Percentiles rank a stretch among this genome's conserved stretches.
These are phyloP conservation scores for Globisporangium viniferum DNA, from an alignment of 352 stramenopile species.

Conservation along the genomic window DNA sequence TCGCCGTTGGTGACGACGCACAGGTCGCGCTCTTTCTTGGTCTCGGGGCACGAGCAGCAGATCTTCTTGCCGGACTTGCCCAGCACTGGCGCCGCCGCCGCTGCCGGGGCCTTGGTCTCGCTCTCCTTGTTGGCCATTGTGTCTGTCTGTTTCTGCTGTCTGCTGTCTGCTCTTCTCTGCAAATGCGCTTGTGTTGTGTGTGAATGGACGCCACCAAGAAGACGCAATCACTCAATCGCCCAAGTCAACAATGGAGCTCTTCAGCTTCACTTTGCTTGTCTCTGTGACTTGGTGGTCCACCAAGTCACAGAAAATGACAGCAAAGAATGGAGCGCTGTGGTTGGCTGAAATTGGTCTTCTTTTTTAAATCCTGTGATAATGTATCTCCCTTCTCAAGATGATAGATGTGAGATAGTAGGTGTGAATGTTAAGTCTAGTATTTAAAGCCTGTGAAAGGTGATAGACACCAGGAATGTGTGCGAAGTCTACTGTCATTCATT, in stretches of 20 bases:
- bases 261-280: slow-evolving; percentile 6
- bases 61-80: slow-evolving; percentile 98
- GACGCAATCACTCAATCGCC: not conserved
- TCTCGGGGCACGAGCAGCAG: slow-evolving; percentile 97
- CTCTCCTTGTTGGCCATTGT: slow-evolving; percentile 51
- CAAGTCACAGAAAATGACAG: not conserved
- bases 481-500: not conserved
- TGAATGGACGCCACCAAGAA: not conserved
- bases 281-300: slow-evolving; percentile 11
- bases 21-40: slow-evolving; percentile 91
- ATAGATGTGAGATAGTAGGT: not conserved
- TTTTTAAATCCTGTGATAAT: not conserved
- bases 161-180: not conserved
- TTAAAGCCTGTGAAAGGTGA: not conserved
- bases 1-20: slow-evolving; percentile 92
- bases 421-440: not conserved
- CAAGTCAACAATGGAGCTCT: slow-evolving; percentile 1
- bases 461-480: not conserved
- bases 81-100: slow-evolving; percentile 42
- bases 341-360: slow-evolving; percentile 4
- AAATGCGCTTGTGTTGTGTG: slow-evolving; percentile 5
- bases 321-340: not conserved
- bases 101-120: slow-evolving; percentile 20
- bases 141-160: not conserved
- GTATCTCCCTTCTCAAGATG: not conserved